Conservation (phyloP, 164 flowering plant genomes). For the Berberis thunbergii region DNA sequence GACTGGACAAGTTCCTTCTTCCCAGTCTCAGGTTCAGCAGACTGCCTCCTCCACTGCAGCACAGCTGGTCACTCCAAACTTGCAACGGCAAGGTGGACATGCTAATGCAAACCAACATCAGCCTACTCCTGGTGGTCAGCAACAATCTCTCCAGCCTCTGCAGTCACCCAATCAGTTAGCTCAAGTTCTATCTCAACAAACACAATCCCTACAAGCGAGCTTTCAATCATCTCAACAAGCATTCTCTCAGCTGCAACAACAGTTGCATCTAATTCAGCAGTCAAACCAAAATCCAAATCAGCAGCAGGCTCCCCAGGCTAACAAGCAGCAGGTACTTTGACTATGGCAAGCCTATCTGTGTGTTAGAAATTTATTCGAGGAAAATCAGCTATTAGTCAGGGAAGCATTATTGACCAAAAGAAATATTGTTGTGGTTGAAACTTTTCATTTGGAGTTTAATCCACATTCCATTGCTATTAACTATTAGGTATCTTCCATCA, state of each 20-base stretch:
- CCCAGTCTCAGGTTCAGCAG: conserved; percentile 50
- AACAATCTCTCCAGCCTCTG: conserved; percentile 16
- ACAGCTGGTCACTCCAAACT: conserved; percentile 26
- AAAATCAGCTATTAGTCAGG: background rate
- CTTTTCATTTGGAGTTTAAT: too few relatives aligned
- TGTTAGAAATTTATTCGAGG: background rate
- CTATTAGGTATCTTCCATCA: background rate
- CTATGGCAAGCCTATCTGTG: background rate
- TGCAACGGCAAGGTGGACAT: conserved; percentile 27
- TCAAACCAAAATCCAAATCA: conserved; percentile 37
- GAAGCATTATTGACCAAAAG: too few relatives aligned
- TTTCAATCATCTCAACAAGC: conserved; percentile 90
- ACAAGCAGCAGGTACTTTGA: conserved; percentile 61
- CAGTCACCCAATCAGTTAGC: conserved; percentile 33
- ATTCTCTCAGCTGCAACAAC: conserved; percentile 91
- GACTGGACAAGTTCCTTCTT: conserved; percentile 39
- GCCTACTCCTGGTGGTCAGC: conserved; percentile 33
- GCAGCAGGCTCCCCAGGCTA: conserved; percentile 39
- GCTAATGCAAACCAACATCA: conserved; percentile 27
- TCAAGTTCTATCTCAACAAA: conserved; percentile 74
- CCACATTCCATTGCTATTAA: background rate
- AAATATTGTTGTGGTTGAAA: too few relatives aligned
- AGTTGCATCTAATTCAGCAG: conserved; percentile 48
- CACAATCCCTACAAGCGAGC: conserved; percentile 69
- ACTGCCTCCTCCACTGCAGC: conserved; percentile 33